A percentile compares a stretch with the other conserved stretches of the same genome.
These are phyloP conservation scores for Sporodiniella umbellata DNA, from an alignment of 371 early-diverging fungal genomes.

Conservation along the genomic window DNA sequence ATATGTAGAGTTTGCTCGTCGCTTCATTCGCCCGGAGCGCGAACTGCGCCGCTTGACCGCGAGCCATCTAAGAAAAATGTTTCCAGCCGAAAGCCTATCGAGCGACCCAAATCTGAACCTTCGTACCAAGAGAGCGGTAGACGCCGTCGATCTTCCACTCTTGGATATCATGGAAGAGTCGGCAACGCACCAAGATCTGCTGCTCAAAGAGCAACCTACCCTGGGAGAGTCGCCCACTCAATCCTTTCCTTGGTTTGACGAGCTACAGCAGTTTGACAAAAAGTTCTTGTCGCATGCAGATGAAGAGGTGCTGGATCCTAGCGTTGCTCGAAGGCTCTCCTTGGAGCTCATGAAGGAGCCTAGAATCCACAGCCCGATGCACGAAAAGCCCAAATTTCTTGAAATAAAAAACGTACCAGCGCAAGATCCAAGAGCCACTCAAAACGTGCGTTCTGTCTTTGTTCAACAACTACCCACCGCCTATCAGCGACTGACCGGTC, in stretches of 20 bases:
- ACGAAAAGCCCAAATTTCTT: slow-evolving; percentile 7
- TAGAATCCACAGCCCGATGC: slow-evolving; percentile 18
- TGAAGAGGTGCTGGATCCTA: slow-evolving; percentile 30
- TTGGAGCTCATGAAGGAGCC: slow-evolving; percentile 65
- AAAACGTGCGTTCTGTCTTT: slow-evolving; percentile 5
- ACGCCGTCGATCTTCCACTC: slow-evolving; percentile 39
- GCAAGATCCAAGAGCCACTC: background rate
- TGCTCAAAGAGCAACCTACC: slow-evolving; percentile 15
- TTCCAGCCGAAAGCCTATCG: slow-evolving; percentile 41
- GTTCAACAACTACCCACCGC: slow-evolving; percentile 19
- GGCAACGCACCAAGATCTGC: slow-evolving; percentile 3
- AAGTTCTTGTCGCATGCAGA: slow-evolving; percentile 15
- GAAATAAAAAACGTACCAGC: slow-evolving; percentile 1
- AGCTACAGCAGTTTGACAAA: slow-evolving; percentile 20
- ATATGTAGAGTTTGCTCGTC: slow-evolving; percentile 70
- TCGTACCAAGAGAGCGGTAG: slow-evolving; percentile 37
- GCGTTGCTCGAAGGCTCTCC: slow-evolving; percentile 54
- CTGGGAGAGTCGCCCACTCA: slow-evolving; percentile 27
- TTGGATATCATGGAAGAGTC: slow-evolving; percentile 39
- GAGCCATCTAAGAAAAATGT: slow-evolving; percentile 60
- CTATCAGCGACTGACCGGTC: slow-evolving; percentile 25
- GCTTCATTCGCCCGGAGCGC: slow-evolving; percentile 73
- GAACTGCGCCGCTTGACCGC: slow-evolving; percentile 61
- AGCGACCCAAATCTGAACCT: slow-evolving; percentile 27
- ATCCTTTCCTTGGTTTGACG: slow-evolving; percentile 25